A percentile compares a stretch with the other conserved stretches of the same genome.
These are phyloP conservation scores for Aspergillus nidulans DNA, from an alignment of 495 filamentous ascomycete species.

Conservation along the genomic window DNA sequence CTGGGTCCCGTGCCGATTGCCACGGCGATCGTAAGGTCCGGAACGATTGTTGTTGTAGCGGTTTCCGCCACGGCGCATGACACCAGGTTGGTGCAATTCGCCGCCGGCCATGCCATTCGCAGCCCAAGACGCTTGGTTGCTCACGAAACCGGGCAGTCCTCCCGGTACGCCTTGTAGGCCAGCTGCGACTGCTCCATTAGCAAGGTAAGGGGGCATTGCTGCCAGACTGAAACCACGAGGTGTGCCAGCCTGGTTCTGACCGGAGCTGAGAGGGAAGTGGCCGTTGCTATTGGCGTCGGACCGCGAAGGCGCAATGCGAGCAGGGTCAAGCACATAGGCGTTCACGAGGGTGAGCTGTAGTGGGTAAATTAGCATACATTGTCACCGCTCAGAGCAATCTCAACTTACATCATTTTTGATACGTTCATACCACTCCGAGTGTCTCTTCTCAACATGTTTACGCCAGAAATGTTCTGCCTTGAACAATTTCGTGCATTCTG, in stretches of 20 bases:
- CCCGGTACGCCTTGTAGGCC: slow-evolving; percentile 28
- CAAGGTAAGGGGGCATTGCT: slow-evolving; percentile 54
- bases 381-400: not conserved
- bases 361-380: slow-evolving; percentile 19
- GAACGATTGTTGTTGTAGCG: slow-evolving; percentile 45
- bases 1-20: slow-evolving; percentile 24
- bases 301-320: slow-evolving; percentile 84
- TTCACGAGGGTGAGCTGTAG: slow-evolving; percentile 79
- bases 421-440: slow-evolving; percentile 78
- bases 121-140: slow-evolving; percentile 46
- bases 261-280: slow-evolving; percentile 77
- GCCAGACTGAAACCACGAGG: slow-evolving; percentile 87
- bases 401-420: slow-evolving; percentile 75
- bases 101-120: slow-evolving; percentile 34
- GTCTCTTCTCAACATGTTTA: slow-evolving; percentile 96
- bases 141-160: slow-evolving; percentile 51
- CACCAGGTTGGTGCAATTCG: slow-evolving; percentile 51
- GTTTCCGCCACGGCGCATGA: slow-evolving; percentile 54
- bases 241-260: slow-evolving; percentile 72
- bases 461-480: slow-evolving; percentile 95
- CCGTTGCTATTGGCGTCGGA: slow-evolving; percentile 98
- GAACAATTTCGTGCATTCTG: slow-evolving; percentile 94
- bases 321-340: slow-evolving; percentile 85
- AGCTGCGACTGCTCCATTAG: slow-evolving; percentile 26
- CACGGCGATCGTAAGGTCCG: slow-evolving; percentile 59